phyloP scores from a whole-genome alignment of 179 eudicot genomes.

The Silene noctiflora region DNA sequence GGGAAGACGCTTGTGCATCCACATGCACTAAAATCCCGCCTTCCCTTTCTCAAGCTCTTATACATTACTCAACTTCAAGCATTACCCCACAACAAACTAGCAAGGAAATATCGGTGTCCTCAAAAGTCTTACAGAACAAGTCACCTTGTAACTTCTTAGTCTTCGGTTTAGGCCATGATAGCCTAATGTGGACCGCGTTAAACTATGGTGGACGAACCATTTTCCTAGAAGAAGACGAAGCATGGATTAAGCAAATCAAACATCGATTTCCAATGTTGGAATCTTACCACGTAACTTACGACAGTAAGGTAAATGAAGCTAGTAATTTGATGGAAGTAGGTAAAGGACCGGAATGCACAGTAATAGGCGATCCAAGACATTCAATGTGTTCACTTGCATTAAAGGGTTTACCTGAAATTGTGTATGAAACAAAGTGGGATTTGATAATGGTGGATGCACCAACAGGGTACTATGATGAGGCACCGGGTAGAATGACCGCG shows the following conservation, averaged over 20 bases:
- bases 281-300: slow-evolving; percentile 67
- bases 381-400: slow-evolving; percentile 72
- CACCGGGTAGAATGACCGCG: slow-evolving; percentile 90
- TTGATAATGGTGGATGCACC: slow-evolving; percentile 99
- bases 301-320: slow-evolving; percentile 71
- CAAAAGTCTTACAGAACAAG: slow-evolving; percentile 46
- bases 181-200: slow-evolving; percentile 83
- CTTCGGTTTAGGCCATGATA: slow-evolving; percentile 89
- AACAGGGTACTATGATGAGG: slow-evolving; percentile 75
- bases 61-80: slow-evolving; percentile 85
- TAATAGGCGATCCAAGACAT: slow-evolving; percentile 46
- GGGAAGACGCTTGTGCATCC: slow-evolving; percentile 32
- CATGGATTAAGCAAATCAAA: slow-evolving; percentile 77
- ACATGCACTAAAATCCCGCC: slow-evolving; percentile 64
- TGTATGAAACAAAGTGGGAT: slow-evolving; percentile 79
- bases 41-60: slow-evolving; percentile 52
- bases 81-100: slow-evolving; percentile 93
- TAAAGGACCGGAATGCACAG: slow-evolving; percentile 54
- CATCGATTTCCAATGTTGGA: slow-evolving; percentile 60
- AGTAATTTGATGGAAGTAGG: slow-evolving; percentile 50
- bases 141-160: slow-evolving; percentile 91
- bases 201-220: slow-evolving; percentile 76
- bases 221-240: slow-evolving; percentile 78
- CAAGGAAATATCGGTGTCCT: slow-evolving; percentile 61
- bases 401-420: slow-evolving; percentile 60